phyloP scores from a whole-genome alignment of 106 monocot genomes.

The Allium cepa region DNA sequence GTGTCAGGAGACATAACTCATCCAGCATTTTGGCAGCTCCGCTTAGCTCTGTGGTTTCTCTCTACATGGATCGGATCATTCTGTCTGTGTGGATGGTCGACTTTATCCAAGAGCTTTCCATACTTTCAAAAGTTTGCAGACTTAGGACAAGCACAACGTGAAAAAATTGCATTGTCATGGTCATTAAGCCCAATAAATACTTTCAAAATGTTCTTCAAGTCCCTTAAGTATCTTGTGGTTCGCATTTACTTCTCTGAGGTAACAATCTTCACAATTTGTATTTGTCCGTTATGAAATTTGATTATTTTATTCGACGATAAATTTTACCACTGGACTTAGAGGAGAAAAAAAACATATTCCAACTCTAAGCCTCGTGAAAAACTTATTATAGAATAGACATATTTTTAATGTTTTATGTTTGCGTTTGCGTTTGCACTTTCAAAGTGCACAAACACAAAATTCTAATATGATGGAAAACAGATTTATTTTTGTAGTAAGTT shows the following conservation, averaged over 20 bases:
- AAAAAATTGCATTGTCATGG: constrained; percentile 42
- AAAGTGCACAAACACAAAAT: no score
- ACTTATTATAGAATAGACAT: no score
- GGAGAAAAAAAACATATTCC: no score
- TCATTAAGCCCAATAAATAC: constrained; percentile 30
- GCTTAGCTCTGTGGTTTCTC: constrained; percentile 38
- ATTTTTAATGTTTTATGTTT: no score
- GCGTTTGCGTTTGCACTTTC: no score
- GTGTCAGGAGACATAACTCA: constrained; percentile 32
- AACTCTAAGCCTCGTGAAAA: no score
- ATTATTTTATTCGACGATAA: no score
- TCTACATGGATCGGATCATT: constrained; percentile 74
- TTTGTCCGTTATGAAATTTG: no score
- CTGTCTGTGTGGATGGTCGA: constrained; percentile 33
- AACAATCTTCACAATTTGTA: not conserved
- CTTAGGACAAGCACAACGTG: constrained; percentile 15
- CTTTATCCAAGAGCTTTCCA: constrained; percentile 47
- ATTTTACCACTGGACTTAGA: no score
- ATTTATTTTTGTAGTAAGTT: no score
- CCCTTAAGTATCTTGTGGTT: constrained; percentile 25
- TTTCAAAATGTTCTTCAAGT: constrained; percentile 20
- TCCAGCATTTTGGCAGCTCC: constrained; percentile 12
- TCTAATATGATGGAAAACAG: no score
- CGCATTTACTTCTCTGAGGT: constrained; percentile 55
- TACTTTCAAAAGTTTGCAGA: constrained; percentile 48